Conservation (phyloP, 768 basidiomycete species). For the Hericium rajendrae region DNA sequence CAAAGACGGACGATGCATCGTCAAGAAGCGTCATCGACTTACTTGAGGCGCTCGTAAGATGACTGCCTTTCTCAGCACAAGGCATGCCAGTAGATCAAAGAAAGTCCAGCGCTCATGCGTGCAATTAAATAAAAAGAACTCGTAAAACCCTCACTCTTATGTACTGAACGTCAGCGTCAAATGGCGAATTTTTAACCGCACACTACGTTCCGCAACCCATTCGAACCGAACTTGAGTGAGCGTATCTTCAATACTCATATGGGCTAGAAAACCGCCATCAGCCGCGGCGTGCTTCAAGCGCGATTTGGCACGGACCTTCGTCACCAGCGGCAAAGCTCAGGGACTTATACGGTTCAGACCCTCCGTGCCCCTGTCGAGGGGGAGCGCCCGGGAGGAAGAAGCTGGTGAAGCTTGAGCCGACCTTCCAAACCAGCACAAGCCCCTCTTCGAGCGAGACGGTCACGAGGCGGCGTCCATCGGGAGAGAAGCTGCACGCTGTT, state of each 20-base stretch:
- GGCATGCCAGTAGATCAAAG: no score
- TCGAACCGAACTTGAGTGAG: conserved; percentile 71
- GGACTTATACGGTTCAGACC: conserved; percentile 82
- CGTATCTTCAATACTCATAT: conserved; percentile 51
- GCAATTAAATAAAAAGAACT: no score
- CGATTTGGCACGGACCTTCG: conserved; percentile 45
- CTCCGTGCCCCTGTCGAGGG: conserved; percentile 77
- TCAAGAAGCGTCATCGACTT: no score
- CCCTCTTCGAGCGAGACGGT: conserved; percentile 83
- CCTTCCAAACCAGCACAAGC: conserved; percentile 88
- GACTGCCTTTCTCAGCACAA: no score
- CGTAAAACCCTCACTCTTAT: conserved; percentile 17
- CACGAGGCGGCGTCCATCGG: conserved; percentile 84
- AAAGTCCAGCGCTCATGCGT: no score
- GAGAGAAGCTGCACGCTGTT: conserved; percentile 83
- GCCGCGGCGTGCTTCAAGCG: background rate
- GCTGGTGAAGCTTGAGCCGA: conserved; percentile 80
- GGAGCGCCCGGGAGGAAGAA: conserved; percentile 89
- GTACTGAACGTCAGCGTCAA: conserved; percentile 83
- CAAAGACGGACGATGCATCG: no score
- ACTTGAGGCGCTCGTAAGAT: no score
- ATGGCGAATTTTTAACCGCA: conserved; percentile 74
- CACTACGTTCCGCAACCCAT: conserved; percentile 79
- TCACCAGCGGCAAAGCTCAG: conserved; percentile 78
- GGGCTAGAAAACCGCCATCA: conserved; percentile 24